phyloP scores from a whole-genome alignment of 202 grass and related monocot genomes.

The Zoysia matrella region DNA sequence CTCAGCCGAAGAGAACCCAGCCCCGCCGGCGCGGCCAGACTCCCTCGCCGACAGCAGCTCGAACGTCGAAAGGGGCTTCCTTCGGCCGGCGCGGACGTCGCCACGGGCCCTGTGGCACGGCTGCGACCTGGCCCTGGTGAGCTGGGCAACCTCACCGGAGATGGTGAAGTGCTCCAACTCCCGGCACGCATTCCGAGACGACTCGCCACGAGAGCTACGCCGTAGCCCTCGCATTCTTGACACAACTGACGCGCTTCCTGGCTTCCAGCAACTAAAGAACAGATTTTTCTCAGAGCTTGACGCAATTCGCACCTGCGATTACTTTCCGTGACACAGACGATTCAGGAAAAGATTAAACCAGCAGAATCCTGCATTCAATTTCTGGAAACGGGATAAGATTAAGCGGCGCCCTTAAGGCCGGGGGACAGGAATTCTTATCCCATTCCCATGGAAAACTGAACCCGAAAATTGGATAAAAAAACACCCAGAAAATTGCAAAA shows the following conservation, averaged over 20 bases:
- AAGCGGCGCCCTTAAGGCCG: neutral
- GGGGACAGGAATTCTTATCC: neutral
- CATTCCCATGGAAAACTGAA: neutral
- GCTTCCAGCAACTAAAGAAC: neutral
- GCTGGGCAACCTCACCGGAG: constrained; percentile 58
- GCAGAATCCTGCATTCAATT: neutral
- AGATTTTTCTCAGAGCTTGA: neutral
- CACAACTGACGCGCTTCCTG: neutral
- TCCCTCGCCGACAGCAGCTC: constrained; percentile 71
- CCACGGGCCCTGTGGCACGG: constrained; percentile 31
- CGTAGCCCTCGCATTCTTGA: constrained; percentile 34
- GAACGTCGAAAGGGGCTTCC: constrained; percentile 49
- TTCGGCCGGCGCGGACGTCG: constrained; percentile 6
- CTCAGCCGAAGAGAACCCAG: constrained; percentile 63
- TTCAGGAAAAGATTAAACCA: neutral
- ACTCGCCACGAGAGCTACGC: constrained; percentile 4
- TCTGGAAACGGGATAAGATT: neutral
- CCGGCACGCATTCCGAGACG: neutral
- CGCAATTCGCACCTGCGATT: neutral
- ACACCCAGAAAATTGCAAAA: neutral
- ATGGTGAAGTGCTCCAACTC: constrained; percentile 58
- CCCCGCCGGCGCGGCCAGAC: constrained; percentile 45
- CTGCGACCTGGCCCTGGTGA: constrained; percentile 67
- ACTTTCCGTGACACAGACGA: neutral
- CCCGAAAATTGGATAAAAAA: neutral